Conservation (phyloP, 2,329 filamentous ascomycete species). For the Trichophyton mentagrophytes region DNA sequence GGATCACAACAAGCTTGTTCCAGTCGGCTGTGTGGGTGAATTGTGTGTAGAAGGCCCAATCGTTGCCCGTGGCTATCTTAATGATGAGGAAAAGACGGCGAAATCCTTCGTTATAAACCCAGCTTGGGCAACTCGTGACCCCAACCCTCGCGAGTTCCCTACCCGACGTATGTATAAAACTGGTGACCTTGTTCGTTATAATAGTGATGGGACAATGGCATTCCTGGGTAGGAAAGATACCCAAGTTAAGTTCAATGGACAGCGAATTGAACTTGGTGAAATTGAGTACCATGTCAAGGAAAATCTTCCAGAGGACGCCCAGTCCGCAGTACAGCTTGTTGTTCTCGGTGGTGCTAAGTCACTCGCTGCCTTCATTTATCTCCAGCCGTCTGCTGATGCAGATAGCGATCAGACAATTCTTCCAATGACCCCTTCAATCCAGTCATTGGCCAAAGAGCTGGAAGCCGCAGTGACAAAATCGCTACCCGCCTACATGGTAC, state of each 20-base stretch:
- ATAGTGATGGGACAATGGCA: slow-evolving; percentile 56
- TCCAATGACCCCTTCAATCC: slow-evolving; percentile 42
- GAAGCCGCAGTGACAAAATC: slow-evolving; percentile 36
- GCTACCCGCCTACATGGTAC: slow-evolving; percentile 68
- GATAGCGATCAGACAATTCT: slow-evolving; percentile 8
- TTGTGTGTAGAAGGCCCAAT: slow-evolving; percentile 28
- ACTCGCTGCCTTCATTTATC: slow-evolving; percentile 34
- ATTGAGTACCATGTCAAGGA: slow-evolving; percentile 72
- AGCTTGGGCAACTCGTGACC: slow-evolving; percentile 7
- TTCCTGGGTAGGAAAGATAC: slow-evolving; percentile 72
- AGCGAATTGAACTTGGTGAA: slow-evolving; percentile 86
- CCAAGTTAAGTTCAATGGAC: slow-evolving; percentile 92
- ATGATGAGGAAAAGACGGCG: slow-evolving; percentile 12
- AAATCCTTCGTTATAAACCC: slow-evolving; percentile 13
- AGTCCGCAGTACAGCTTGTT: slow-evolving; percentile 65
- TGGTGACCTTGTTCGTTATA: slow-evolving; percentile 71
- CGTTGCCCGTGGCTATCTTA: slow-evolving; percentile 24
- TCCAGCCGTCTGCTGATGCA: slow-evolving; percentile 21
- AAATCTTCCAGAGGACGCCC: slow-evolving; percentile 41
- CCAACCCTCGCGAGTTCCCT: slow-evolving; percentile 2
- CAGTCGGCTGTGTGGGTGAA: slow-evolving; percentile 27
- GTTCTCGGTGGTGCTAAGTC: slow-evolving; percentile 74
- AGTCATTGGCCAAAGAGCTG: slow-evolving; percentile 6
- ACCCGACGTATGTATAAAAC: slow-evolving; percentile 50
- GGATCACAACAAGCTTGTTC: slow-evolving; percentile 24